Percentiles rank a stretch among this genome's conserved stretches.
Conservation (phyloP, 2,329 filamentous ascomycete genomes). For the Cercospora sp. region DNA sequence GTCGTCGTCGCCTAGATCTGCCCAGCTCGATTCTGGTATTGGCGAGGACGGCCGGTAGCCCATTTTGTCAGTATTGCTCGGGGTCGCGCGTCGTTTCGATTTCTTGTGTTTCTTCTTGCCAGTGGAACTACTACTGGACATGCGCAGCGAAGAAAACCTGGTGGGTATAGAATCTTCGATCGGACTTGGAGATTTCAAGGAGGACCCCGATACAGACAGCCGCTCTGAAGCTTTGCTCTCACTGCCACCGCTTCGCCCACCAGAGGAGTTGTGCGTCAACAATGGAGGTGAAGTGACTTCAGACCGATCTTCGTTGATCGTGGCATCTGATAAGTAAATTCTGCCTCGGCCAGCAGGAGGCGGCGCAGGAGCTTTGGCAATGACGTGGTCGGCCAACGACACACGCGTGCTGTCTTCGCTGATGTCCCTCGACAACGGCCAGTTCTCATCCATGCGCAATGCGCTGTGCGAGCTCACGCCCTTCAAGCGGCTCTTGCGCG, state of each 20-base stretch:
- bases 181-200: conserved; percentile 29
- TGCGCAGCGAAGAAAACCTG: conserved; percentile 39
- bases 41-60: conserved; percentile 28
- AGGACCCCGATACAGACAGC: conserved; percentile 21
- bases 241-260: conserved; percentile 15
- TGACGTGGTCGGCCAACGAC: conserved; percentile 34
- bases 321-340: conserved; percentile 33
- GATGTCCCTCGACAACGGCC: neutral
- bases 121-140: conserved; percentile 38
- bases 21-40: conserved; percentile 39
- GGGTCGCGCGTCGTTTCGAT: conserved; percentile 26
- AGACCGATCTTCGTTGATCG: conserved; percentile 26
- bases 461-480: conserved; percentile 32
- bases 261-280: conserved; percentile 7
- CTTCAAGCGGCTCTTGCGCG: conserved; percentile 26
- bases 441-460: conserved; percentile 23
- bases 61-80: conserved; percentile 23
- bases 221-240: conserved; percentile 19
- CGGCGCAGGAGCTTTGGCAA: conserved; percentile 37
- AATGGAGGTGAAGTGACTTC: conserved; percentile 24
- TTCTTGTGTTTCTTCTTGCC: conserved; percentile 34
- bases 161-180: conserved; percentile 40
- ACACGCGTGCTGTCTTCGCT: conserved; percentile 8
- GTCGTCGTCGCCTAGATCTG: conserved; percentile 43
- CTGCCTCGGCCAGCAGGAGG: conserved; percentile 43